Evolutionary conservation across 169 alveolate species (phyloP).

Genomic region (Eimeria sp.): DNA sequence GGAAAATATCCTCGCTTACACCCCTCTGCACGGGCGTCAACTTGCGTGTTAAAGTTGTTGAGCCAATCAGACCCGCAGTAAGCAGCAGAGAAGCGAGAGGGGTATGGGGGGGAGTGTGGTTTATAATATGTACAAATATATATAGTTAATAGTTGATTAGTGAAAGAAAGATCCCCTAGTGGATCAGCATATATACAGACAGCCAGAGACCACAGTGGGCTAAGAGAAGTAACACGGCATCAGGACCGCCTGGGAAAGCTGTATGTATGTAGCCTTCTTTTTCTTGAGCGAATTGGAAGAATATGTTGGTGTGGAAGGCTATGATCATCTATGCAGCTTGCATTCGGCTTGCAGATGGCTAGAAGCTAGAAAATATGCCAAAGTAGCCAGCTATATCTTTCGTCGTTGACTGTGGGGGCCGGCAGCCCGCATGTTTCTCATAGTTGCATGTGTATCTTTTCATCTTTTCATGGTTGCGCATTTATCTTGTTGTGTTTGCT

Average conservation of each 20-base stretch:
- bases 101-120: neutral
- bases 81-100: neutral
- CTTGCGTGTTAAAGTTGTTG: conserved; percentile 74
- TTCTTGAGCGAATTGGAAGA: too few species aligned
- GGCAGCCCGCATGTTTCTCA: neutral
- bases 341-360: neutral
- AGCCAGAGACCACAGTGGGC: too few species aligned
- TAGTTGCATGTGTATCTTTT: neutral
- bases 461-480: neutral
- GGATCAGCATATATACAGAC: too few species aligned
- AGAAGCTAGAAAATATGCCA: neutral
- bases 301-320: too few species aligned
- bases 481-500: neutral
- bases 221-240: too few species aligned
- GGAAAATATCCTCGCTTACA: conserved; percentile 31
- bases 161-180: too few species aligned
- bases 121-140: too few species aligned
- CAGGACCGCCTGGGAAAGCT: too few species aligned
- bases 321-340: too few species aligned
- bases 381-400: neutral
- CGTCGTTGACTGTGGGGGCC: too few species aligned
- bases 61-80: conserved; percentile 63
- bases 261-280: too few species aligned
- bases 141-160: too few species aligned
- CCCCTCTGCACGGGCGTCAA: conserved; percentile 79